These are phyloP conservation scores for Glycyrrhiza uralensis DNA, from an alignment of 306 rosid genomes.

Conservation along the genomic window DNA sequence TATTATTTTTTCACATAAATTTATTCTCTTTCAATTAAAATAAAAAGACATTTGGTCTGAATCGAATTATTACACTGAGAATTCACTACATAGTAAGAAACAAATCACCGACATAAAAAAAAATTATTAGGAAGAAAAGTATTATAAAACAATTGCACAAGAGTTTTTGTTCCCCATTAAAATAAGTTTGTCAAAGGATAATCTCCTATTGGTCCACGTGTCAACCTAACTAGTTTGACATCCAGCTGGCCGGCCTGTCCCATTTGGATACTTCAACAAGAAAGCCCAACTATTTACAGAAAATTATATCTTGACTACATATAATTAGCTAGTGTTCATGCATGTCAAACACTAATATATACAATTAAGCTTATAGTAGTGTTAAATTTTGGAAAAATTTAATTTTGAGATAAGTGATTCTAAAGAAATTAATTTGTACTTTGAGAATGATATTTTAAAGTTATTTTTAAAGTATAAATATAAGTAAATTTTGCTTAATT, in stretches of 20 bases:
- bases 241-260: constrained; percentile 55
- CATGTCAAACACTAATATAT: too few relatives aligned
- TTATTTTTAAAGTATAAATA: too few relatives aligned
- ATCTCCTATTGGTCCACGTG: constrained; percentile 39
- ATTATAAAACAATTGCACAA: background rate
- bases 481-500: too few relatives aligned
- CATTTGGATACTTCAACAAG: constrained; percentile 41
- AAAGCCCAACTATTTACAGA: constrained; percentile 31
- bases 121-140: background rate
- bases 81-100: background rate
- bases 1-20: background rate
- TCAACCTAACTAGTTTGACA: constrained; percentile 27
- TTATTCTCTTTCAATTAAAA: too few relatives aligned
- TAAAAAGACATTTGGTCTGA: background rate
- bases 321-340: too few relatives aligned
- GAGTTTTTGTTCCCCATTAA: background rate
- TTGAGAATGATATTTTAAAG: too few relatives aligned
- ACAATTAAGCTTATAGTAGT: too few relatives aligned
- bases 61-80: background rate
- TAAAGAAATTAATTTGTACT: too few relatives aligned
- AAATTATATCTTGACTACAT: too few relatives aligned
- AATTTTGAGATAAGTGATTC: too few relatives aligned
- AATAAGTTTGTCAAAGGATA: background rate
- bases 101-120: background rate
- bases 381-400: too few relatives aligned